Evolutionary conservation across 768 basidiomycete genomes (phyloP).

Genomic region (Suillus spraguei): DNA sequence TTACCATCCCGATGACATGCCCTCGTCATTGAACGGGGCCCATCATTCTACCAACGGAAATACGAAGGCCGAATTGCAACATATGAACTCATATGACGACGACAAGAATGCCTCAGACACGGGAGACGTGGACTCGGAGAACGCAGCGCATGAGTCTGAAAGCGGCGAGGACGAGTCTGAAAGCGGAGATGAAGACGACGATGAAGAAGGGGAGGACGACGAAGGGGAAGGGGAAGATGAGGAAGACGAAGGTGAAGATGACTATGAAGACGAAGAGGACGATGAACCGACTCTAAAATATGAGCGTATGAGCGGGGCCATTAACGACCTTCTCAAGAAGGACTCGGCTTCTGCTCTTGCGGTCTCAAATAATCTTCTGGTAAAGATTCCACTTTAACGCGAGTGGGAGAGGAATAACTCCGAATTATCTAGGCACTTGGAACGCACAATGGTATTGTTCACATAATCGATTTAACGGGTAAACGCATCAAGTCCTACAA

Average conservation of each 20-base stretch:
- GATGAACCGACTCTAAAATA: slow-evolving; percentile 95
- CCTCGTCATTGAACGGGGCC: not conserved
- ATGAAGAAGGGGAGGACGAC: slow-evolving; percentile 21
- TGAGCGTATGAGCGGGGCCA: slow-evolving; percentile 70
- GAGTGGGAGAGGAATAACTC: slow-evolving; percentile 2
- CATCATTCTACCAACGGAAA: slow-evolving; percentile 23
- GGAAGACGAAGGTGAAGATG: slow-evolving; percentile 44
- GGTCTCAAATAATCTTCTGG: slow-evolving; percentile 74
- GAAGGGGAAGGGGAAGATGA: slow-evolving; percentile 26
- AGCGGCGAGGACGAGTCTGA: slow-evolving; percentile 8
- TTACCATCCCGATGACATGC: not conserved
- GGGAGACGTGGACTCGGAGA: slow-evolving; percentile 15
- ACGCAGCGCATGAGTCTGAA: slow-evolving; percentile 9
- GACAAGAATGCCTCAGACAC: slow-evolving; percentile 13
- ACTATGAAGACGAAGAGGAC: slow-evolving; percentile 71
- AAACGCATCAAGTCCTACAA: slow-evolving; percentile 87
- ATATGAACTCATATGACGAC: not conserved
- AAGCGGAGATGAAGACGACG: slow-evolving; percentile 6
- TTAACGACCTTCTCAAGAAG: slow-evolving; percentile 81
- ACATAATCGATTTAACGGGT: slow-evolving; percentile 79
- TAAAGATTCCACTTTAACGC: slow-evolving; percentile 28
- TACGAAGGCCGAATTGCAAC: slow-evolving; percentile 5
- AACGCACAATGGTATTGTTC: slow-evolving; percentile 91
- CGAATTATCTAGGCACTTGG: slow-evolving; percentile 69
- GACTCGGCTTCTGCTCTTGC: slow-evolving; percentile 87